These are phyloP conservation scores for Oryza meyeriana DNA, from an alignment of 176 grass and related monocot genomes.

Conservation along the genomic window DNA sequence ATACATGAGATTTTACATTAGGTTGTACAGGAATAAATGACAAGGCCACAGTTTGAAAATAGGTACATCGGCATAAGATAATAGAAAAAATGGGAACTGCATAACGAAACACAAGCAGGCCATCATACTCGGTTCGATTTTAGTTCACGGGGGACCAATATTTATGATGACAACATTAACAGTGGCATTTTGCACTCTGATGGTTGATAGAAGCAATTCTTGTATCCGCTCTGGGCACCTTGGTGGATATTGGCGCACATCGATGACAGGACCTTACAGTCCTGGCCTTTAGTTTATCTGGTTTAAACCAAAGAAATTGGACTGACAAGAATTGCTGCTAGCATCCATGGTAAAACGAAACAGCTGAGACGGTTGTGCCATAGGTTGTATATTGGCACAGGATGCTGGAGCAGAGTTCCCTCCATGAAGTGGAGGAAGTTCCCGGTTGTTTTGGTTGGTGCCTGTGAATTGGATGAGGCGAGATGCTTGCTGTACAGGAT, in stretches of 20 bases:
- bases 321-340: constrained; percentile 28
- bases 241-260: constrained; percentile 27
- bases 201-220: constrained; percentile 22
- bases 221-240: constrained; percentile 5
- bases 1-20: neutral
- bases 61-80: constrained; percentile 7
- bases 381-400: constrained; percentile 31
- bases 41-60: neutral
- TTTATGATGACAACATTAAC: constrained; percentile 24
- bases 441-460: constrained; percentile 30
- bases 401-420: constrained; percentile 29
- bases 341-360: constrained; percentile 41
- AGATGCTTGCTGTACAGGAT: constrained; percentile 49
- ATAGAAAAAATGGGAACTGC: constrained; percentile 18
- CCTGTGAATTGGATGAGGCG: constrained; percentile 43
- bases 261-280: neutral
- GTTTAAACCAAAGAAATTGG: constrained; percentile 43
- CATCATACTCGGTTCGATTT: constrained; percentile 16
- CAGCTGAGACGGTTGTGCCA: constrained; percentile 25
- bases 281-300: constrained; percentile 35
- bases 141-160: constrained; percentile 13
- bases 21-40: constrained; percentile 10
- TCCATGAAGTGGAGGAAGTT: constrained; percentile 35
- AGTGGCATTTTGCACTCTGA: constrained; percentile 10
- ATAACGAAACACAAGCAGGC: constrained; percentile 27